phyloP scores from a whole-genome alignment of 495 filamentous ascomycete genomes.

The Entonaema liquescens region DNA sequence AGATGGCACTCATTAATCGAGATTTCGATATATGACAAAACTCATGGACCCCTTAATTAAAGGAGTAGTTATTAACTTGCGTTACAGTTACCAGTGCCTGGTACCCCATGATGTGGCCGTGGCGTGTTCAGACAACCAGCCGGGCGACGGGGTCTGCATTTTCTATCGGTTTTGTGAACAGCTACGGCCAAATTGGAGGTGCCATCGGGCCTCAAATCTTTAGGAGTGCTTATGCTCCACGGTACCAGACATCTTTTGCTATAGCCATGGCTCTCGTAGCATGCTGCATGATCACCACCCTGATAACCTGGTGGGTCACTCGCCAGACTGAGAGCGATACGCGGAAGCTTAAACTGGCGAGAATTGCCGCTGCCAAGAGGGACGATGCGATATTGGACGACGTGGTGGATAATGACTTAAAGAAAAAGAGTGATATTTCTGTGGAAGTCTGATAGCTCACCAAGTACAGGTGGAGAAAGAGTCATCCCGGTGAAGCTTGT shows the following conservation, averaged over 20 bases:
- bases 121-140: slow-evolving; percentile 54
- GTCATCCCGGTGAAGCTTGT: neutral
- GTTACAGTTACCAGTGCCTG: slow-evolving; percentile 46
- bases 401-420: slow-evolving; percentile 52
- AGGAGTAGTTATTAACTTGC: neutral
- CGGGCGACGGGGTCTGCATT: slow-evolving; percentile 56
- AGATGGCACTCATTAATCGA: neutral
- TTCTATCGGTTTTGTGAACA: slow-evolving; percentile 56
- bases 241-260: slow-evolving; percentile 45
- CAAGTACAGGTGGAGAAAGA: neutral
- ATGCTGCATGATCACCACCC: slow-evolving; percentile 41
- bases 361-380: slow-evolving; percentile 51
- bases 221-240: slow-evolving; percentile 45
- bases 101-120: slow-evolving; percentile 58
- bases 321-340: slow-evolving; percentile 52
- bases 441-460: slow-evolving; percentile 8
- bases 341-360: slow-evolving; percentile 52
- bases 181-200: slow-evolving; percentile 52
- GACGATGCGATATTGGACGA: slow-evolving; percentile 55
- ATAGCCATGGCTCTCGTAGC: slow-evolving; percentile 46
- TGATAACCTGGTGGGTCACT: slow-evolving; percentile 49
- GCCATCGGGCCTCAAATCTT: slow-evolving; percentile 51
- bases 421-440: slow-evolving; percentile 11
- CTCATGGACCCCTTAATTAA: neutral
- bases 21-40: neutral